Percentiles rank a stretch among this genome's conserved stretches.
phyloP scores from a whole-genome alignment of 192 early-diverging fungal genomes.

The Dimargaris xerosporica region DNA sequence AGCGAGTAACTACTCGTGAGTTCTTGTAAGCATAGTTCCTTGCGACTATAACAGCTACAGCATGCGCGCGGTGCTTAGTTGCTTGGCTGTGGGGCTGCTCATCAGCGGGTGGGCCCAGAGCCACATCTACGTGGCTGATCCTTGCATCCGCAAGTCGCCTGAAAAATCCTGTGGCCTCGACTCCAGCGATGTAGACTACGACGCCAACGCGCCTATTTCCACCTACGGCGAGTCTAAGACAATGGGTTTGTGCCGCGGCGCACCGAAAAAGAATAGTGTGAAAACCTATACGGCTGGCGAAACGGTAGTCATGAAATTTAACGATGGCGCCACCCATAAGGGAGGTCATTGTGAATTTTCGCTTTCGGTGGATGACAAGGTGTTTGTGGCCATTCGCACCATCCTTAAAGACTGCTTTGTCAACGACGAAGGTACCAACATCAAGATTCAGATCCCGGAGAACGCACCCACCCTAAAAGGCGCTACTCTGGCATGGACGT shows the following conservation, averaged over 20 bases:
- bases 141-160: too few relatives aligned
- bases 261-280: constrained; percentile 3
- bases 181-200: neutral
- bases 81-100: too few relatives aligned
- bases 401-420: constrained; percentile 27
- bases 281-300: constrained; percentile 28
- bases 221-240: neutral
- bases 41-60: too few relatives aligned
- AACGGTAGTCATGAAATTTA: constrained; percentile 29
- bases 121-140: too few relatives aligned
- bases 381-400: constrained; percentile 43
- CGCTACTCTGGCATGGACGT: constrained; percentile 30
- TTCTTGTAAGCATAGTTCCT: too few relatives aligned
- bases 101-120: too few relatives aligned
- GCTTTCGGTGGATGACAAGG: constrained; percentile 39
- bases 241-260: constrained; percentile 10
- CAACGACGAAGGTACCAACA: constrained; percentile 19
- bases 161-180: too few relatives aligned
- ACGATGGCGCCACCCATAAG: constrained; percentile 33
- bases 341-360: constrained; percentile 60
- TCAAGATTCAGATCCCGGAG: constrained; percentile 22
- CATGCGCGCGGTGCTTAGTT: too few relatives aligned
- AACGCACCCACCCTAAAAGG: constrained; percentile 23
- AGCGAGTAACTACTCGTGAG: too few relatives aligned
- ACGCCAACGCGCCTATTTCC: constrained; percentile 18